A percentile compares a stretch with the other conserved stretches of the same genome.
Conservation (phyloP, 495 filamentous ascomycete species). For the Chaetomium cochliodes region DNA sequence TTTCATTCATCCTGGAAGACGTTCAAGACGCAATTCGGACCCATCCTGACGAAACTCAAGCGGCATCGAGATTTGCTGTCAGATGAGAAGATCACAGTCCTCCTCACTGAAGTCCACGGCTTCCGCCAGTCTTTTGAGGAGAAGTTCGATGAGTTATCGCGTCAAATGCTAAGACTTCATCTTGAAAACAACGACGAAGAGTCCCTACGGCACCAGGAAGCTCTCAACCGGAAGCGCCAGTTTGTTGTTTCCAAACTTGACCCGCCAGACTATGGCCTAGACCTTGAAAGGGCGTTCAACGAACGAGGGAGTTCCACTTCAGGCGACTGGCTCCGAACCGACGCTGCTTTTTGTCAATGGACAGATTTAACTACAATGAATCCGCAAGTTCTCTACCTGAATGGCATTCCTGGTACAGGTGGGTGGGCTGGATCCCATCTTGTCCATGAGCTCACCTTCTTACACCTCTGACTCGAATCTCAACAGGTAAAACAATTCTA, state of each 20-base stretch:
- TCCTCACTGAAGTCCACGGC: background rate
- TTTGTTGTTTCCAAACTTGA: background rate
- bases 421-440: background rate
- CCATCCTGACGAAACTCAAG: background rate
- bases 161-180: background rate
- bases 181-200: background rate
- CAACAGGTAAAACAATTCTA: background rate
- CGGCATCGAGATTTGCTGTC: background rate
- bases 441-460: background rate
- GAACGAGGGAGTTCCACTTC: background rate
- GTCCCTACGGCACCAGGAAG: background rate
- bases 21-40: background rate
- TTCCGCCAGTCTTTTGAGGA: background rate
- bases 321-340: background rate
- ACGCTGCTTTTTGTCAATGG: background rate
- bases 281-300: background rate
- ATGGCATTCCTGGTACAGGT: constrained; percentile 1
- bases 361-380: background rate
- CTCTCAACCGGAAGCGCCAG: background rate
- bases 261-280: background rate
- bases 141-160: background rate
- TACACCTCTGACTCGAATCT: background rate
- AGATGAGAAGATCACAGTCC: background rate
- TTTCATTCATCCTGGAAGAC: constrained; percentile 6
- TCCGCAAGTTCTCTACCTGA: background rate